Conservation (phyloP, 352 stramenopile species). For the Globisporangium spiculum region DNA sequence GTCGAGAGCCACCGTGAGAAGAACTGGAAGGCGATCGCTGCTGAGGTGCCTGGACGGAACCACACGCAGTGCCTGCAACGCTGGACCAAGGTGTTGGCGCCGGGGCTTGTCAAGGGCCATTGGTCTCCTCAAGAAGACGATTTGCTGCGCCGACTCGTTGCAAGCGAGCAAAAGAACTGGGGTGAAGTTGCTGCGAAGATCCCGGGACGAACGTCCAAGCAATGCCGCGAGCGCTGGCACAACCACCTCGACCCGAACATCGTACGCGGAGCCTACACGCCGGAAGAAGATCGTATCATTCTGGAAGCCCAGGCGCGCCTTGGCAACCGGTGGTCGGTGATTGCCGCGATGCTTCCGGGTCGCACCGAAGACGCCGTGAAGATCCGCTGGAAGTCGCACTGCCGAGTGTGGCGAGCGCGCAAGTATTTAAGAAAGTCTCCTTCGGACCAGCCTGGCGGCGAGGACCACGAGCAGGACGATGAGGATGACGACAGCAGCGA, state of each 20-base stretch:
- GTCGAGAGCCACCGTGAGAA: conserved; percentile 88
- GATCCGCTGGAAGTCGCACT: conserved; percentile 91
- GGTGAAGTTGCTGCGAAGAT: conserved; percentile 85
- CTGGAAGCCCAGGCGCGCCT: conserved; percentile 78
- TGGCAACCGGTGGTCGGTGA: conserved; percentile 90
- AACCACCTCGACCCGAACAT: conserved; percentile 89
- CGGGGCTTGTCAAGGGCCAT: conserved; percentile 87
- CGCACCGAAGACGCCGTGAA: conserved; percentile 91
- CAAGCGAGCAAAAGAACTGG: conserved; percentile 88
- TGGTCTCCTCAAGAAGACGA: conserved; percentile 90
- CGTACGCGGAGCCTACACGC: conserved; percentile 83
- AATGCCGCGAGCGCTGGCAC: conserved; percentile 89
- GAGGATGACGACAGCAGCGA: conserved; percentile 10
- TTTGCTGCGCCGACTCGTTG: conserved; percentile 69
- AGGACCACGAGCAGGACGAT: conserved; percentile 4
- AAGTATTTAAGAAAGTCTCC: conserved; percentile 78
- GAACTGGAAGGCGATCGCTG: conserved; percentile 91
- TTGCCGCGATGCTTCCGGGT: conserved; percentile 84
- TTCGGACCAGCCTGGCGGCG: conserved; percentile 10
- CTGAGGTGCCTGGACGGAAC: conserved; percentile 84
- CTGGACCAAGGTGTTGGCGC: conserved; percentile 89
- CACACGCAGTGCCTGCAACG: conserved; percentile 91
- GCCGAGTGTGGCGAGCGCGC: conserved; percentile 74
- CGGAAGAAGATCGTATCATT: conserved; percentile 89
- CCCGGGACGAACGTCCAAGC: conserved; percentile 83